Conservation (phyloP, 148 eudicot genomes). For the Rhododendron williamsianum region DNA sequence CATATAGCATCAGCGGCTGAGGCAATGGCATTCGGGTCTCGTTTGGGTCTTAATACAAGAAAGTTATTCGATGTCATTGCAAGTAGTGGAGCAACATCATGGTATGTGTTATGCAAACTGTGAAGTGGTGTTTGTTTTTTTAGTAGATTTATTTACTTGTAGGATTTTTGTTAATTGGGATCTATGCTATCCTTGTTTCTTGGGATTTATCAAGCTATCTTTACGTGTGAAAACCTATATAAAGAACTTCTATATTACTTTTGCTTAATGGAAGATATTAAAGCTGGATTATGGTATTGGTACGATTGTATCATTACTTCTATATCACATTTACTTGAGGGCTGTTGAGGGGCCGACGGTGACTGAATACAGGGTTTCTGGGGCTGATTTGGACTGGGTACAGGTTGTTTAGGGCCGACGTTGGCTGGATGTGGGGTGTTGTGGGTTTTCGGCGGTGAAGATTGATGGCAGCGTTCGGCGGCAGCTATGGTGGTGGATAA, state of each 20-base stretch:
- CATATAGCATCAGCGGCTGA: conserved; percentile 99
- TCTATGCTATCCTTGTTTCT: background rate
- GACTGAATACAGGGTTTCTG: too few species aligned
- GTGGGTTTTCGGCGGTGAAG: too few species aligned
- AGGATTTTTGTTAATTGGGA: background rate
- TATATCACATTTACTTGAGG: too few species aligned
- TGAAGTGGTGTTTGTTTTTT: background rate
- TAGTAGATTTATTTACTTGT: background rate
- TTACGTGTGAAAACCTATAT: background rate
- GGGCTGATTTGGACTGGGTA: too few species aligned
- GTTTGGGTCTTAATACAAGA: conserved; percentile 78
- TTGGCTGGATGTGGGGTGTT: too few species aligned
- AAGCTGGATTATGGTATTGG: background rate
- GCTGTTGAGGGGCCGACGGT: too few species aligned
- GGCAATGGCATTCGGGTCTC: conserved; percentile 95
- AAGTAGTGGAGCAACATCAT: conserved; percentile 78
- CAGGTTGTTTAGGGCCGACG: too few species aligned
- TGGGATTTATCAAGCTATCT: background rate
- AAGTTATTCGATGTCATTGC: conserved; percentile 58
- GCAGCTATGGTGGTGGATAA: too few species aligned
- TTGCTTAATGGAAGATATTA: background rate
- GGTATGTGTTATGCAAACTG: conserved; percentile 41
- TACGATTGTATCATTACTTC: background rate
- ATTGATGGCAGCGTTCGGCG: too few species aligned
- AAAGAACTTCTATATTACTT: background rate